Base-by-base conservation (phyloP, 257 asterid genomes). In the Buddleja alternifolia region DNA sequence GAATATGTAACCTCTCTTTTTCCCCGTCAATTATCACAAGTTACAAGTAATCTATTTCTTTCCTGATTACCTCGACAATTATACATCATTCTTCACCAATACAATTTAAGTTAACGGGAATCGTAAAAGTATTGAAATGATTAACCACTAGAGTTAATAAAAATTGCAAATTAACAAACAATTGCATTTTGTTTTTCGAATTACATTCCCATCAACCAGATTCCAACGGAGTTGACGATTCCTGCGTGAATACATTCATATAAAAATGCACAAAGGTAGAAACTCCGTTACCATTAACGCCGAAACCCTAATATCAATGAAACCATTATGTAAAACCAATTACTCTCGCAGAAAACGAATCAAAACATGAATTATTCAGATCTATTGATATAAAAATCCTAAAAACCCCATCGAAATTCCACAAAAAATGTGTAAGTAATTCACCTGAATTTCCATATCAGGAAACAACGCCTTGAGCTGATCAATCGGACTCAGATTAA, bases 401-500 rank as follows among this genome's bases (percentile, higher is more conserved):
- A 12, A 23, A 23, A 39, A 40, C 41, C 8, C 60, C 17, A 57
- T 10, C n/a, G 57, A 62, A n/a, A 6, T 10, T 15, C 53, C 15
- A 55, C 54, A 55, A 6, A 34, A 53, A 39, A 63, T 23, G 10
- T 19, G 24, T 11, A 65, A 50, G n/a, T n/a, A 20, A 4, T 21
- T 11, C 8, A 86, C 96, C 92, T 85, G 83, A 73, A 36, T 37
- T 50, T 84, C 88, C 78, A 79, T 56, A 60, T 79, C 83, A 19
- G 90, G 96, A 82, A 83, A 91, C 62, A 78, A 71, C 50, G 79
- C 84, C 73, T 74, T 74, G 37, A 89, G 88, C 78, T 81, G 90
- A 78, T 87, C 85, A 74, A 86, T 50, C 3, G 74, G 59, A 29
- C 63, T 45, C 63, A 59, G 14, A 21, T 45, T 70, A 23, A 63